Percentiles rank a stretch among this genome's conserved stretches.
Conservation (phyloP, 2,329 filamentous ascomycete species). For the Epichloe hybrida region DNA sequence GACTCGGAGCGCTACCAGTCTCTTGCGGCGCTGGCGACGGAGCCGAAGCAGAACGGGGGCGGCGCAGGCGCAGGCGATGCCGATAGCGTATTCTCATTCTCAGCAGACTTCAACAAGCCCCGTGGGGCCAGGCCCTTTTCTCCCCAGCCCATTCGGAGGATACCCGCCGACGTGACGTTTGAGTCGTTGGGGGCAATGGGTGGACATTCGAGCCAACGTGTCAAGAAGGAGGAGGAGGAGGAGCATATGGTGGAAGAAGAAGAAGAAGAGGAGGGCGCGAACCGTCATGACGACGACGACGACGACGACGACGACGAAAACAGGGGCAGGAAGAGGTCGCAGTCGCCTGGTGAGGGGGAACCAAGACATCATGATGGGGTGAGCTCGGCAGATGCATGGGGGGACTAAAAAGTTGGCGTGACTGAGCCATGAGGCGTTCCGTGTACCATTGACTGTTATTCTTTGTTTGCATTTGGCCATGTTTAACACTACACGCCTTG, state of each 20-base stretch:
- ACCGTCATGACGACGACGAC: neutral
- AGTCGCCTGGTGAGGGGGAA: neutral
- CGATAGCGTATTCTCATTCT: constrained; percentile 41
- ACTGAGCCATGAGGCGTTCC: neutral
- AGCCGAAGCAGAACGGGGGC: constrained; percentile 12
- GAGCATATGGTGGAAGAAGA: constrained; percentile 3
- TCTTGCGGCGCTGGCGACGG: constrained; percentile 32
- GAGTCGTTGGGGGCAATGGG: constrained; percentile 22
- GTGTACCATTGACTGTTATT: too few species aligned
- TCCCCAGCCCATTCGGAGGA: constrained; percentile 35
- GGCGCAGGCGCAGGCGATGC: constrained; percentile 23
- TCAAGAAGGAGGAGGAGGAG: neutral
- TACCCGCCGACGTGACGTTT: constrained; percentile 27
- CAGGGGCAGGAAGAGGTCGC: neutral
- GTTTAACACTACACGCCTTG: too few species aligned
- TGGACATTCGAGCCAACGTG: constrained; percentile 1
- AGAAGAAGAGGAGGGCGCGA: neutral
- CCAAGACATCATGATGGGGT: neutral
- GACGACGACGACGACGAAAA: too few species aligned
- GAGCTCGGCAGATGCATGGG: constrained; percentile 1
- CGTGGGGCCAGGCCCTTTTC: constrained; percentile 46
- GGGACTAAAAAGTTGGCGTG: neutral
- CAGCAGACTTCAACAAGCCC: constrained; percentile 37
- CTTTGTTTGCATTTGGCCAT: too few species aligned
- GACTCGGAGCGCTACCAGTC: constrained; percentile 44